Percentiles rank a stretch among this genome's conserved stretches.
These are phyloP conservation scores for Monascus ruber DNA, from an alignment of 2,329 filamentous ascomycete genomes.

Conservation along the genomic window DNA sequence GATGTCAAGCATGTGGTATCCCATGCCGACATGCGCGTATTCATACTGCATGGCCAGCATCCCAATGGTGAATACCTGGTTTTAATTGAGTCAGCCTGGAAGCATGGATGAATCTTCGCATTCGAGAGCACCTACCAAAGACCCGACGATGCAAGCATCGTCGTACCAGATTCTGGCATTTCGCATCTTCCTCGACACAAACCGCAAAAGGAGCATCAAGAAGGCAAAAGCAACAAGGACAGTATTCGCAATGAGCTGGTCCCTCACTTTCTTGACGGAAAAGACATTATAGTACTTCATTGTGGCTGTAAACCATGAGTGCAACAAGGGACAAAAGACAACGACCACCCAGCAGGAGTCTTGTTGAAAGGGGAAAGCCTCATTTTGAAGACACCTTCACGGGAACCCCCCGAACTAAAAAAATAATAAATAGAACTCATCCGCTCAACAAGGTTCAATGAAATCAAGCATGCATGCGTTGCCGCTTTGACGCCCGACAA, in stretches of 20 bases:
- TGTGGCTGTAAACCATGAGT: neutral
- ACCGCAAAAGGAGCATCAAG: slow-evolving; percentile 15
- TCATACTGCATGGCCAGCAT: slow-evolving; percentile 11
- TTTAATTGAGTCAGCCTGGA: neutral
- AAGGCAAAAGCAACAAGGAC: slow-evolving; percentile 16
- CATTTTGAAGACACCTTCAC: too few relatives aligned
- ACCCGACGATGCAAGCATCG: slow-evolving; percentile 15
- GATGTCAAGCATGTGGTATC: slow-evolving; percentile 3
- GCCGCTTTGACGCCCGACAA: too few relatives aligned
- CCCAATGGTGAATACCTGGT: slow-evolving; percentile 7
- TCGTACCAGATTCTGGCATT: slow-evolving; percentile 20
- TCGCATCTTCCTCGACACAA: slow-evolving; percentile 16
- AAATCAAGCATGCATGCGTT: too few relatives aligned
- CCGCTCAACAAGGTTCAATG: too few relatives aligned
- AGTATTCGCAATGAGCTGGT: slow-evolving; percentile 12
- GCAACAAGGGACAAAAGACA: neutral
- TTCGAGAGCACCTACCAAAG: slow-evolving; percentile 1
- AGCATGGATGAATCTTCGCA: neutral
- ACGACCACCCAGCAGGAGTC: too few relatives aligned
- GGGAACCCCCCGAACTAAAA: too few relatives aligned
- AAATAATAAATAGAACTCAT: too few relatives aligned
- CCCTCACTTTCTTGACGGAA: slow-evolving; percentile 6
- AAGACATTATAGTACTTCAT: slow-evolving; percentile 6
- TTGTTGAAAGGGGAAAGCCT: too few relatives aligned
- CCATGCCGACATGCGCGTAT: slow-evolving; percentile 10